Base-by-base conservation (phyloP, 805 yeast genomes). In the Dipodascopsis uninucleata region DNA sequence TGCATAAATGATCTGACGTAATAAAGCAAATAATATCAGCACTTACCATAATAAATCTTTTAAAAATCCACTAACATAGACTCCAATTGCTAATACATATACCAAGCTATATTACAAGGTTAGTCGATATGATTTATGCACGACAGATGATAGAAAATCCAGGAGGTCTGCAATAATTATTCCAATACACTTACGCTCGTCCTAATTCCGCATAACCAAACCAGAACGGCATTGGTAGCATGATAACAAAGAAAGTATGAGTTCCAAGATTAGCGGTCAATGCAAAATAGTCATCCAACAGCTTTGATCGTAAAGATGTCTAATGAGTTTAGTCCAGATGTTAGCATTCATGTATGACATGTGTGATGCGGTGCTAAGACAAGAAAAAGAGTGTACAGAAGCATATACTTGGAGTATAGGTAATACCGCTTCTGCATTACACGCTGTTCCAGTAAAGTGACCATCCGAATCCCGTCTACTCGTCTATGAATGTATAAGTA, bases 241-340 rank as follows among this genome's bases (percentile, higher is more conserved):
- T 79, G 38, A 90, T 62, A 38, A 93, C 95, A 62, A 90, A 90
- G 62, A 93, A 93, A 0, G 96, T 86, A 65, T 90, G 98, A 4
- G 95, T 78, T 0, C 96, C 98, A 52, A 93, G 70, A 57, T 83
- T 81, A 14, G 97, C 96, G 2, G 95, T 77, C 71, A 85, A 78
- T 6, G 94, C 83, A 65, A 90, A 90, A 58, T 83, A 93, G 21
- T 71, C 58, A 65, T 89, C 97, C 40, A 81, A 64, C 14, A 63
- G 39, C 1, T 78, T 71, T 29, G 65, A 61, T 45, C 95, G 70
- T 9, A 70, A 12, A 4, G 18, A 7, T 16, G 34, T 5, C 47
- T 39, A 20, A 12, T 22, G 17, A 1, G 18, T 9, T 4, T 9
- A 21, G 5, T 9, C 23, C 25, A 5, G 7, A 6, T 23, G 16